Conservation (phyloP, 768 basidiomycete genomes). For the Saitozyma sp. region DNA sequence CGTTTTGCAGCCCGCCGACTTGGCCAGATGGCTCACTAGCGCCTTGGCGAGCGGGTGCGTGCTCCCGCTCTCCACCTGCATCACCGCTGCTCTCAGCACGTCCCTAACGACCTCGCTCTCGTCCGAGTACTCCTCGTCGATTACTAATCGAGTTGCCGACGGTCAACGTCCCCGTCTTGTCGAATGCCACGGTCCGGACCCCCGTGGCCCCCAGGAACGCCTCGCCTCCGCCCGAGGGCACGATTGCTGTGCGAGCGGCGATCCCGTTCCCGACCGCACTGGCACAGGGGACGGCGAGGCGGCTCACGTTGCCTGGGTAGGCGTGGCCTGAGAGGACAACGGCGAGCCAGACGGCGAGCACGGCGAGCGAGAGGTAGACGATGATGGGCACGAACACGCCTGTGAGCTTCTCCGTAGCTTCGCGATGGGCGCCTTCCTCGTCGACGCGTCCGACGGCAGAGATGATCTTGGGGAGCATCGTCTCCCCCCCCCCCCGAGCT, state of each 20-base stretch:
- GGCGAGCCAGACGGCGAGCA: conserved; percentile 72
- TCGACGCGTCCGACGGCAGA: conserved; percentile 74
- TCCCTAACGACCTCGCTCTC: conserved; percentile 37
- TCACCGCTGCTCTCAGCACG: conserved; percentile 55
- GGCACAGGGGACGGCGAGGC: conserved; percentile 78
- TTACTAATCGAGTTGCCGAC: conserved; percentile 65
- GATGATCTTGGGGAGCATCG: conserved; percentile 77
- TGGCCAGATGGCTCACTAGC: conserved; percentile 58
- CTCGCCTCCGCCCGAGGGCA: conserved; percentile 80
- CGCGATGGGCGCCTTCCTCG: conserved; percentile 70
- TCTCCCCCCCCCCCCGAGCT: conserved; percentile 67
- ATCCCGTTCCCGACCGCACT: conserved; percentile 79
- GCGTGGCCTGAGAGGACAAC: conserved; percentile 62
- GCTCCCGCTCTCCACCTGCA: conserved; percentile 54
- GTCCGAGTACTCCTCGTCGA: conserved; percentile 53
- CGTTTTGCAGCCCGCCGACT: conserved; percentile 21
- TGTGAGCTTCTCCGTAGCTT: conserved; percentile 71
- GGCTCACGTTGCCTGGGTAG: conserved; percentile 59
- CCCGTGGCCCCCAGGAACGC: conserved; percentile 80
- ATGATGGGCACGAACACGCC: conserved; percentile 78
- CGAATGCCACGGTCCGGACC: conserved; percentile 72
- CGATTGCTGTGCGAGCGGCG: conserved; percentile 73
- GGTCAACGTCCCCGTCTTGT: conserved; percentile 85
- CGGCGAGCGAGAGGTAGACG: conserved; percentile 68
- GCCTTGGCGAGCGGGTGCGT: conserved; percentile 67